These are phyloP conservation scores for Prunus mume DNA, from an alignment of 306 rosid species.

Conservation along the genomic window DNA sequence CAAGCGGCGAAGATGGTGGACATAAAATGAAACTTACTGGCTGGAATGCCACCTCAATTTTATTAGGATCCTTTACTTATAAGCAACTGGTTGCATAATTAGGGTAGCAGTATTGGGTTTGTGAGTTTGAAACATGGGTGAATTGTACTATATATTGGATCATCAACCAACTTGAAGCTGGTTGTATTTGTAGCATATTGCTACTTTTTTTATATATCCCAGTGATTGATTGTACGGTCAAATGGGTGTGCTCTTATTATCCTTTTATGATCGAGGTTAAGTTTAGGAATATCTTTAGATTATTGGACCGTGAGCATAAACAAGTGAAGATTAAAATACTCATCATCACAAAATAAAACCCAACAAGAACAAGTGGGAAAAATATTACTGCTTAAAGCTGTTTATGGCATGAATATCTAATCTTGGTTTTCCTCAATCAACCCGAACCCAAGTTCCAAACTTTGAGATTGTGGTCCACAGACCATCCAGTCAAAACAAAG, in stretches of 20 bases:
- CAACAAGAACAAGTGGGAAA: too few relatives aligned
- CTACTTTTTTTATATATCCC: background rate
- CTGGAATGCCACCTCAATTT: background rate
- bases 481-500: background rate
- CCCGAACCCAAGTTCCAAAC: background rate
- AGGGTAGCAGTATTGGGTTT: background rate
- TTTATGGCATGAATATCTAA: background rate
- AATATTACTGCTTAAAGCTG: too few relatives aligned
- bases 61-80: background rate
- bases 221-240: background rate
- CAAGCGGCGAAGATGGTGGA: constrained; percentile 1
- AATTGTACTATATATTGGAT: constrained; percentile 6
- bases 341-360: too few relatives aligned
- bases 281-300: too few relatives aligned
- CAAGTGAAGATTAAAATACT: too few relatives aligned
- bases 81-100: constrained; percentile 2
- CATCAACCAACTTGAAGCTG: background rate
- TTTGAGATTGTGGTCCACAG: background rate
- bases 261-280: background rate
- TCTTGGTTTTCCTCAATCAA: background rate
- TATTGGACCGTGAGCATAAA: too few relatives aligned
- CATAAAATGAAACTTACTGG: background rate
- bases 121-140: background rate
- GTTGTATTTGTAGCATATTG: constrained; percentile 1
- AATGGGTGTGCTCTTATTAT: background rate